Base-by-base conservation (phyloP, 805 yeast species). In the Wickerhamomyces chaumierensis region DNA sequence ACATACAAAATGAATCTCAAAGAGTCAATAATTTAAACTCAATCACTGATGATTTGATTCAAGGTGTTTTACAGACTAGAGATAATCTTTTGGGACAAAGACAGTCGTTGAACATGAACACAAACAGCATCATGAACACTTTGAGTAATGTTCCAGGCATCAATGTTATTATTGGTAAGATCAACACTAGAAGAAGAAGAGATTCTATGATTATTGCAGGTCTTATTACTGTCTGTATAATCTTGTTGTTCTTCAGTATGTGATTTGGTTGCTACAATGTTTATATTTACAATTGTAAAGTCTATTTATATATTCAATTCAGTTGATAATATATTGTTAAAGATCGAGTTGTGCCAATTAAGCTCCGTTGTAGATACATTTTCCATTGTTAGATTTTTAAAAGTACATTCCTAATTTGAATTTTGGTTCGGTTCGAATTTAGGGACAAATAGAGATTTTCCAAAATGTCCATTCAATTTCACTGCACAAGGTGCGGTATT, bases 11-110 rank as follows among this genome's bases (percentile, higher is more conserved):
- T 42, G 98, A 90, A 59, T 60, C 85, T 7, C 65, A 71, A 31
- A 66, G 95, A 36, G 81, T 81, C 16, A 84, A 83, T 46, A 68
- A 68, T 37, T 77, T 92, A 33, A 78, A 86, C 55, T 67, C 69
- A 33, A 64, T 87, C 37, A 84, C 94, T 14, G 96, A 92, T 55
- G 63, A 81, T 34, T 65, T 92, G 41, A 68, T 90, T 31, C 71
- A 72, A n/a, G 88, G 81, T 55, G 97, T 96, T 1, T 81, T 75
- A 61, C 84, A 82, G 48, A 87, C 97, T 0, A 68, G 97, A 41
- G 96, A 88, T 43, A 94, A 84, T 52, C 70, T 92, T 38, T 48
- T 71, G 35, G 67, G 78, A 36, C 98, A 92, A 61, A 68, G 90
- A 42, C 71, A 69, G 31, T 56, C 71, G 7, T 64, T 92, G 38